Evolutionary conservation across 768 basidiomycete genomes (phyloP).

Genomic region (Suillus bovinus): DNA sequence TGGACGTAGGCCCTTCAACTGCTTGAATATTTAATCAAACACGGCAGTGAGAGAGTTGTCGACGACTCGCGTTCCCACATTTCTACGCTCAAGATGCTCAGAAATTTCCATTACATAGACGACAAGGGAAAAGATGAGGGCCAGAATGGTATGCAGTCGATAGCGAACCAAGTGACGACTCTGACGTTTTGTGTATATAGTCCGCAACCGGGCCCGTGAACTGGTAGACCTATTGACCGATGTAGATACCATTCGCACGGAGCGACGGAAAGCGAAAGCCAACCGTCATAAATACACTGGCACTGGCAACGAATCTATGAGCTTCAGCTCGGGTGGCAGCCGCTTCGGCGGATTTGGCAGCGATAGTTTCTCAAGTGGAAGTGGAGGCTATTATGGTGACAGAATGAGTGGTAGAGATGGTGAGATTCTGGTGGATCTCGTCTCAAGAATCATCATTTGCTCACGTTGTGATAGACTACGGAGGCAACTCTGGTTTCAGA

Average conservation of each 20-base stretch:
- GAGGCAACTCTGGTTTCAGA: slow-evolving; percentile 56
- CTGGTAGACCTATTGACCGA: slow-evolving; percentile 90
- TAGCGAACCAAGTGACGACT: not conserved
- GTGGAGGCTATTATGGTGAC: slow-evolving; percentile 46
- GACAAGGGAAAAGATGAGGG: slow-evolving; percentile 99
- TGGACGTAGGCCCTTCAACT: slow-evolving; percentile 77
- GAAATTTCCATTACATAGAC: slow-evolving; percentile 98
- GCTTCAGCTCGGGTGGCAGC: slow-evolving; percentile 57
- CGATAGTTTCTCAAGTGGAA: slow-evolving; percentile 41
- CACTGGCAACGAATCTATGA: slow-evolving; percentile 77
- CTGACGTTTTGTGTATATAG: slow-evolving; percentile 42
- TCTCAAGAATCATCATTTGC: slow-evolving; percentile 13
- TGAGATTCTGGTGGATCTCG: slow-evolving; percentile 22
- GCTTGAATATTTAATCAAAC: slow-evolving; percentile 94
- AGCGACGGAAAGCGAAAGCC: slow-evolving; percentile 88
- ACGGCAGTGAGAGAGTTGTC: slow-evolving; percentile 96
- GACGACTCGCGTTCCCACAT: slow-evolving; percentile 96
- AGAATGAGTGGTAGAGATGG: slow-evolving; percentile 41
- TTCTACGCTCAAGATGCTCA: slow-evolving; percentile 94
- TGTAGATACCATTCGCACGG: slow-evolving; percentile 84
- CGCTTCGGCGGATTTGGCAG: slow-evolving; percentile 73
- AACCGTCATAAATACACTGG: slow-evolving; percentile 92
- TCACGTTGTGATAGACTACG: slow-evolving; percentile 30
- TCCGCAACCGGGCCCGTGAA: slow-evolving; percentile 92
- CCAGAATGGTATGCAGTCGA: slow-evolving; percentile 71